Base-by-base conservation (phyloP, 2,329 filamentous ascomycete genomes). In the Colletotrichum sp. region DNA sequence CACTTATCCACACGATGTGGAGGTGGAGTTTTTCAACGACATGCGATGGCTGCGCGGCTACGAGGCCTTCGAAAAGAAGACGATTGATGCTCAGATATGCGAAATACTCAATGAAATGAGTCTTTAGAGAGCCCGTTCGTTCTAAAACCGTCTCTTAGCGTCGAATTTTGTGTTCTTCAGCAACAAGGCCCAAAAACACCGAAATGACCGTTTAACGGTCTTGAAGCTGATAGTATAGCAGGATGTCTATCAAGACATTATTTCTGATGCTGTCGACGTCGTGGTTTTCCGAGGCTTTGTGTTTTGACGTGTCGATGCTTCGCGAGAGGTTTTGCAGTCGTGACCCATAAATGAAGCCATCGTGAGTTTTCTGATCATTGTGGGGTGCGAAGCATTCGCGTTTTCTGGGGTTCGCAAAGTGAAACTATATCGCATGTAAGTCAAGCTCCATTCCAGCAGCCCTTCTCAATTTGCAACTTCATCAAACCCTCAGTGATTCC, bases 301-400 rank as follows among this genome's bases (percentile, higher is more conserved):
- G 55, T 59, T 59, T 30, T 16, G 55, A 16, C 6, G 24, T 64
- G 13, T 44, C 5, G 8, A 4, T 24, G 1, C 4, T 21, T 34
- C 9, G 13, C n/a, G 28, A n/a, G 59, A 15, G 59, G 21, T n/a
- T 63, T 28, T 55, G 64, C 24, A 65, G 44, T 69, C 16, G 64
- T 68, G 59, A 26, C 60, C 59, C 36, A 65, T 60, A 72, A 34
- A 69, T 76, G 74, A 76, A 68, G 74, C 57, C 71, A 69, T 76
- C 74, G 71, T 76, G 70, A 66, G 63, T 60, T 65, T 66, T 18
- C 2, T n/a, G 10, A 52, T 32, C n/a, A 8, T 24, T 76, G 70
- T 69, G 74, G 74, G 70, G 73, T 64, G 60, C 24, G 15, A 10
- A 16, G 12, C 32, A 18, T 30, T 8, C 39, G 63, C 16, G 32